Conservation (phyloP, 441 rosid genomes). For the Adansonia grandidieri region DNA sequence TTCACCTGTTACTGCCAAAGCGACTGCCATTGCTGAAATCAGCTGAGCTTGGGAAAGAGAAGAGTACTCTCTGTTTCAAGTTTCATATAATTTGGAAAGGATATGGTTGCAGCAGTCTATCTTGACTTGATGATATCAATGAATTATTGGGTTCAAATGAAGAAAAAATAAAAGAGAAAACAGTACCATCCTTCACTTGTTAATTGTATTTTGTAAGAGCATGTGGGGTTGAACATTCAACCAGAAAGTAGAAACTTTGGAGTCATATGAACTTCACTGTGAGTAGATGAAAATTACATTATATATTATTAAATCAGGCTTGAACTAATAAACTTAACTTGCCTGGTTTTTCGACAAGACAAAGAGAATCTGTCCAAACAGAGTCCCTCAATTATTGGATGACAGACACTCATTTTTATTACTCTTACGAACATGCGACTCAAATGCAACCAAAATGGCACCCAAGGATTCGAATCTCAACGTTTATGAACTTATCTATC, state of each 20-base stretch:
- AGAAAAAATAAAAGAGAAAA: background rate
- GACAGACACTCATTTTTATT: background rate
- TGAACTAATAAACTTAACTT: background rate
- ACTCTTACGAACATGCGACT: background rate
- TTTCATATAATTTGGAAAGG: background rate
- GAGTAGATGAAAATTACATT: background rate
- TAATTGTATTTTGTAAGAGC: background rate
- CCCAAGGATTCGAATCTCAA: background rate
- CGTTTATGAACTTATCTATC: background rate
- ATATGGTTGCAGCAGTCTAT: constrained; percentile 14
- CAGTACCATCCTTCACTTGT: background rate
- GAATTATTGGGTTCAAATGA: background rate
- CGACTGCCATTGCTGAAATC: constrained; percentile 43
- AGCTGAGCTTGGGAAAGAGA: background rate
- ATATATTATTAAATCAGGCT: background rate
- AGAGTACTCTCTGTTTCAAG: background rate
- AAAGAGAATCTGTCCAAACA: background rate
- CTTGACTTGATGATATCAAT: constrained; percentile 21
- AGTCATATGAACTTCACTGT: background rate
- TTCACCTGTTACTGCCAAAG: constrained; percentile 30
- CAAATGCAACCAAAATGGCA: background rate
- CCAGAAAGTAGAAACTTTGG: background rate
- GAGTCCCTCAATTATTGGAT: constrained; percentile 1
- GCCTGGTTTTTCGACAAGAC: background rate
- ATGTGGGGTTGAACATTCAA: constrained; percentile 22